Evolutionary conservation across 2,329 filamentous ascomycete genomes (phyloP).

Genomic region (Venturia effusa): DNA sequence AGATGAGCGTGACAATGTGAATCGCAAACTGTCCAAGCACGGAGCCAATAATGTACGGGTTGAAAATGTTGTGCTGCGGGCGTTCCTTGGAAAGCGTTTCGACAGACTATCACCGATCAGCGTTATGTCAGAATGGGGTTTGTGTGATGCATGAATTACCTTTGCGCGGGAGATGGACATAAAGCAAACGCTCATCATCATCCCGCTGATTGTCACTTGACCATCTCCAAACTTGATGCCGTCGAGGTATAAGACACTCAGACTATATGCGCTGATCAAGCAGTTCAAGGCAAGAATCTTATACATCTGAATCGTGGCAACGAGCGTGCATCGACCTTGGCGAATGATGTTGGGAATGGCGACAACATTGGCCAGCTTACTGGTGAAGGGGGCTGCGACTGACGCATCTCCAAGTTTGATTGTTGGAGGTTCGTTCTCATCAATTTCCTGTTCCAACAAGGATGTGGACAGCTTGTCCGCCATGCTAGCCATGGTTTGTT

Average conservation of each 20-base stretch:
- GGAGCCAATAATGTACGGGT: conserved; percentile 95
- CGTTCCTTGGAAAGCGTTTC: conserved; percentile 94
- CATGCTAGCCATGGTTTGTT: conserved; percentile 58
- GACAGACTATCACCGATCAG: conserved; percentile 51
- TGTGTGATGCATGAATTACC: conserved; percentile 28
- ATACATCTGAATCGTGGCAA: conserved; percentile 99
- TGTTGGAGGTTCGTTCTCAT: conserved; percentile 82
- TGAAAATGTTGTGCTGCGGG: conserved; percentile 97
- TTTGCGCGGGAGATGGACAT: conserved; percentile 95
- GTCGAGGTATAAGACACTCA: conserved; percentile 92
- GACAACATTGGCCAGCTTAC: conserved; percentile 92
- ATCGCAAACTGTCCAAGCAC: conserved; percentile 95
- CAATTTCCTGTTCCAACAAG: conserved; percentile 85
- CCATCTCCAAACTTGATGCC: conserved; percentile 99
- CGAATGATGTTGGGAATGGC: conserved; percentile 97
- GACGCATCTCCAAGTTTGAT: conserved; percentile 97
- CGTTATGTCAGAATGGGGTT: neutral
- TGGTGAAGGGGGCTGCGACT: conserved; percentile 93
- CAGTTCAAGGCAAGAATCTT: conserved; percentile 98
- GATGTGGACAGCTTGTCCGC: conserved; percentile 76
- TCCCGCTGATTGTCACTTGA: conserved; percentile 96
- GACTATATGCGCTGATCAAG: conserved; percentile 91
- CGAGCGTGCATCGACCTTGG: conserved; percentile 91
- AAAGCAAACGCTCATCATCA: conserved; percentile 99
- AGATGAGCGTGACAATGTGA: conserved; percentile 88